A percentile compares a stretch with the other conserved stretches of the same genome.
Conservation (phyloP, 1,284 basidiomycete genomes). For the Rhizopogon parksii region DNA sequence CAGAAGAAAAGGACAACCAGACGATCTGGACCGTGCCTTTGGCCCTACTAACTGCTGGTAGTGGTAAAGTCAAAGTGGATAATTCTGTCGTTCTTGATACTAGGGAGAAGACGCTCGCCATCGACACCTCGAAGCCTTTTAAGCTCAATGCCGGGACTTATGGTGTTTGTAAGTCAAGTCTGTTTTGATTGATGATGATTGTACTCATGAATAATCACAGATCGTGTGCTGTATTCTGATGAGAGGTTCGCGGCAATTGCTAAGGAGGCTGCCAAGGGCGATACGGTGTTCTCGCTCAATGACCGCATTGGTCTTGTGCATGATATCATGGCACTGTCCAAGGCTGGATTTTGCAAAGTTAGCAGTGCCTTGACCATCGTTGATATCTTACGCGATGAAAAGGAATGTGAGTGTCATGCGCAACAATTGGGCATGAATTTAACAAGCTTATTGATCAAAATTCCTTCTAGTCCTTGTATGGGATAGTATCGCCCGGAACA, state of each 20-base stretch:
- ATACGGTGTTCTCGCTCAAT: slow-evolving; percentile 68
- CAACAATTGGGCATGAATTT: background rate
- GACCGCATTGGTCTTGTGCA: slow-evolving; percentile 85
- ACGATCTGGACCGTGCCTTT: slow-evolving; percentile 68
- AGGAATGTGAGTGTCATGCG: slow-evolving; percentile 53
- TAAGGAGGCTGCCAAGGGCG: slow-evolving; percentile 61
- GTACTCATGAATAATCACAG: slow-evolving; percentile 30
- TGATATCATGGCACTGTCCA: slow-evolving; percentile 75
- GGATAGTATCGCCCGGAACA: slow-evolving; percentile 53
- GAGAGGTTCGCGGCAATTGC: slow-evolving; percentile 79
- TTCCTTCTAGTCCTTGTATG: slow-evolving; percentile 60
- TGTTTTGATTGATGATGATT: background rate
- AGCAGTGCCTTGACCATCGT: slow-evolving; percentile 74
- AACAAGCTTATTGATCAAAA: slow-evolving; percentile 5
- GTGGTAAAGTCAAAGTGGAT: slow-evolving; percentile 38
- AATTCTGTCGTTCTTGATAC: slow-evolving; percentile 61
- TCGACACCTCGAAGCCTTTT: slow-evolving; percentile 68
- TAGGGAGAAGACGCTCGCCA: slow-evolving; percentile 61
- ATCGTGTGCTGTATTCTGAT: slow-evolving; percentile 83
- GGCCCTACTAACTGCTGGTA: background rate
- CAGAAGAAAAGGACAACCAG: slow-evolving; percentile 78
- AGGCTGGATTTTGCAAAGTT: slow-evolving; percentile 72
- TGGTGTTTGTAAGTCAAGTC: slow-evolving; percentile 70
- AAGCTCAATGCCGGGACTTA: slow-evolving; percentile 89
- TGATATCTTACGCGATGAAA: slow-evolving; percentile 62